Base-by-base conservation (phyloP, 2,329 filamentous ascomycete genomes). In the Cladosporium velox region DNA sequence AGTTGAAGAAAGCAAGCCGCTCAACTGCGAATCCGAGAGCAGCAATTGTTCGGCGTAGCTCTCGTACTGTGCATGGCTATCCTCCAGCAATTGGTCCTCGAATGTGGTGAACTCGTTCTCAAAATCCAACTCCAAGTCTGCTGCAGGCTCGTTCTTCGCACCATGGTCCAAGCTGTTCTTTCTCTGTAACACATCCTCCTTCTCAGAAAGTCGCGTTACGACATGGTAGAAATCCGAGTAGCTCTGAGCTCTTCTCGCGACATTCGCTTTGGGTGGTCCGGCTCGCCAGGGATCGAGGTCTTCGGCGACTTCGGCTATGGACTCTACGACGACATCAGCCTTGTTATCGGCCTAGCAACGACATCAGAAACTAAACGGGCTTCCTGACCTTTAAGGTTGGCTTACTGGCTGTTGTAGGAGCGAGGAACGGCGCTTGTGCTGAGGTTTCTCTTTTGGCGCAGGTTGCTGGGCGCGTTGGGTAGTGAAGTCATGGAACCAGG, bases 1-100 rank as follows among this genome's bases (percentile, higher is more conserved):
- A 1, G 94, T 93, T 75, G 93, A 92, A 32, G 86, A 82, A 28
- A 97, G 85, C 15, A 99, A 84, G 49, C 87, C 86, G 69, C 93
- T 90, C 49, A 99, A 85, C 78, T 98, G 92, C 21, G 89, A 86
- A 74, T 93, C 90, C 0, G 92, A 93, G 71, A 94, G 83, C 65
- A 88, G 85, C 15, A 97, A 85, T 79, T 96, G 93, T 73, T 95
- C 90, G 69, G 88, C 87, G 77, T 95, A 97, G 71, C 85, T 93
- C 88, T 90, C 82, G 77, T 97, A 97, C 76, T 94, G 88, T 71
- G 91, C 88, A 76, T 96, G 92, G 76, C 91, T 95, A 63, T 92
- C 88, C 72, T 93, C 87, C 34, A 96, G 81, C 74, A 98, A 79
- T 70, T 88, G 86, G 57, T 87, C 85, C 71, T 90, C 88, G 62